Evolutionary conservation across 345 rosid species (phyloP).

Genomic region (Dipteronia sinensis): DNA sequence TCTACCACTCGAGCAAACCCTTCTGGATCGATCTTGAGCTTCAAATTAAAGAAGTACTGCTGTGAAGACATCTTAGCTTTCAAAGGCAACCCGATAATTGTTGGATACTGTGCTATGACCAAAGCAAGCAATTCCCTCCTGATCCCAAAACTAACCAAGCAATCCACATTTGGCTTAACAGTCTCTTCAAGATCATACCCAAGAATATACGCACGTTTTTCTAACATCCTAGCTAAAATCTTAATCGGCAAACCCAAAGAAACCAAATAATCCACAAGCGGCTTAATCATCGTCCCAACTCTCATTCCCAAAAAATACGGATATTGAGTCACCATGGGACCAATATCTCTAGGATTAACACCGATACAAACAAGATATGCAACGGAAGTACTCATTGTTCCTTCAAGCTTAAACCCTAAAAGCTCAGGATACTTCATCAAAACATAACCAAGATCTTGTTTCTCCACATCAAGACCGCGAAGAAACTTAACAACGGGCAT

Average conservation of each 20-base stretch:
- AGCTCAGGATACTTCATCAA: constrained; percentile 87
- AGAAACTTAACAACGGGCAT: constrained; percentile 88
- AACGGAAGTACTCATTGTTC: constrained; percentile 89
- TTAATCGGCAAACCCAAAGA: constrained; percentile 77
- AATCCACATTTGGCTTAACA: constrained; percentile 80
- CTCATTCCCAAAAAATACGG: constrained; percentile 90
- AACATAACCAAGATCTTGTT: constrained; percentile 78
- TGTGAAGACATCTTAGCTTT: constrained; percentile 89
- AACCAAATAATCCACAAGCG: constrained; percentile 70
- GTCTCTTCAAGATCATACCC: constrained; percentile 89
- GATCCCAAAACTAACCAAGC: constrained; percentile 80
- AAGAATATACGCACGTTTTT: constrained; percentile 79
- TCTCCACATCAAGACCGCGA: constrained; percentile 90
- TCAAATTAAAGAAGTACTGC: constrained; percentile 79
- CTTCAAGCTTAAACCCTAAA: constrained; percentile 92
- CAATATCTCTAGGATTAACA: constrained; percentile 87
- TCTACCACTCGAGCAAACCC: constrained; percentile 72
- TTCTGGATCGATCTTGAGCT: constrained; percentile 85
- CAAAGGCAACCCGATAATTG: constrained; percentile 73
- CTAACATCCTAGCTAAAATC: constrained; percentile 84
- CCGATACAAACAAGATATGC: constrained; percentile 92
- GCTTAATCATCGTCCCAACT: constrained; percentile 89
- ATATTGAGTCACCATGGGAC: constrained; percentile 93
- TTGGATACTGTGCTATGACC: constrained; percentile 81
- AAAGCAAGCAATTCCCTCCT: constrained; percentile 58